Conservation (phyloP, 2,329 filamentous ascomycete species). For the Herpotrichia juniperi region DNA sequence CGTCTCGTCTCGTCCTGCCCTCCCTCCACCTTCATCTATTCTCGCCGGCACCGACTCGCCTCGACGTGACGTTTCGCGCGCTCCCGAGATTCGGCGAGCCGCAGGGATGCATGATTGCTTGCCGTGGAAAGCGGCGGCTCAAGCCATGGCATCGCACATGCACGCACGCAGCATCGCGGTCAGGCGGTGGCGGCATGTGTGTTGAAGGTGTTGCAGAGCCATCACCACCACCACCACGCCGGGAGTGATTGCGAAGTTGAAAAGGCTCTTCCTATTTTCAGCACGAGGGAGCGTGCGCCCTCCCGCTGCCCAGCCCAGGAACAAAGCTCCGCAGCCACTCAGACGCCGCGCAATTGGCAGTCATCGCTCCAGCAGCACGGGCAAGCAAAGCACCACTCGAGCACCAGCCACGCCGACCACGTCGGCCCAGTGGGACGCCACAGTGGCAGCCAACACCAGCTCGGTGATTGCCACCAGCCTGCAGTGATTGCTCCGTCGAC, state of each 20-base stretch:
- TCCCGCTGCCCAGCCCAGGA: background rate
- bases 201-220: too few species aligned
- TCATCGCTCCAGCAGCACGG: too few species aligned
- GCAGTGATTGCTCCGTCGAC: conserved; percentile 34
- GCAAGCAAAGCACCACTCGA: background rate
- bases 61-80: conserved; percentile 3
- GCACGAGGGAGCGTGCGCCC: too few species aligned
- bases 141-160: background rate
- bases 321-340: background rate
- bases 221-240: too few species aligned
- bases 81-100: conserved; percentile 19
- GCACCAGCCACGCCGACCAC: background rate
- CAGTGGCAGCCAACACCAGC: conserved; percentile 25
- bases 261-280: too few species aligned
- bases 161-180: too few species aligned
- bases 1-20: conserved; percentile 11
- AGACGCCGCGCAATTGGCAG: too few species aligned
- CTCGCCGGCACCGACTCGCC: conserved; percentile 2
- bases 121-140: conserved; percentile 31
- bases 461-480: conserved; percentile 29
- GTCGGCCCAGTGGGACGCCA: conserved; percentile 34
- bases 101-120: conserved; percentile 4
- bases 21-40: conserved; percentile 18
- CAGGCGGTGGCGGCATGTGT: too few species aligned
- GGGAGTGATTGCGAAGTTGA: too few species aligned